Base-by-base conservation (phyloP, 345 rosid genomes). In the Toxicodendron radicans region DNA sequence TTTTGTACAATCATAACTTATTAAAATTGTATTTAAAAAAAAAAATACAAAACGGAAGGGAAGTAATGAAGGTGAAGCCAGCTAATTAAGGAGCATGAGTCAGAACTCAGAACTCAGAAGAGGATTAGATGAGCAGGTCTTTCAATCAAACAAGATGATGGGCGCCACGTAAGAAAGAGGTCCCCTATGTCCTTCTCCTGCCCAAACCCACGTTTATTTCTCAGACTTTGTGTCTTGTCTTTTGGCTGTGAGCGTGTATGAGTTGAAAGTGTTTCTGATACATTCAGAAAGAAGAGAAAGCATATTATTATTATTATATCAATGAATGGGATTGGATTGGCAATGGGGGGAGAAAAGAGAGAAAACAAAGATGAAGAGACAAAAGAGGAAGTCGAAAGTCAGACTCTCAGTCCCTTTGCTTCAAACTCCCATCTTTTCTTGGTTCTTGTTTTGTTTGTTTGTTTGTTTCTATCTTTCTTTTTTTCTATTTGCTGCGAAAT, bases 301-400 rank as follows among this genome's bases (percentile, higher is more conserved):
- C 2, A 35, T 38, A 38, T 38, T 38, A 38, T 38, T 38, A 38
- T 38, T 38, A 38, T 38, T 38, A 38, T 38, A 35, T 35, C 0
- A 3, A 35, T 38, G 7, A 35, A 2, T 2, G 5, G 0, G 43
- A 38, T 5, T 38, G 43, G 1, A 38, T 38, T 38, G 43, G 43
- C 43, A 5, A 38, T 38, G 43, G 6, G 43, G 43, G 6, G 43
- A 38, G 10, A 7, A 38, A 7, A 67, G 30, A 35, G 52, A 56
- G 66, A 67, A 67, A 27, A 43, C 10, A 43, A 3, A 3, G 65
- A 3, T 27, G 75, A 79, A 78, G 84, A 76, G 89, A 86, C 89
- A 86, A 80, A 83, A 78, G 72, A 78, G 66, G 21, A 86, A 81
- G 75, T 76, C 81, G 69, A 79, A 78, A 80, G 82, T 72, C 85